Base-by-base conservation (phyloP, 129 eudicot species). In the Calendula officinalis region DNA sequence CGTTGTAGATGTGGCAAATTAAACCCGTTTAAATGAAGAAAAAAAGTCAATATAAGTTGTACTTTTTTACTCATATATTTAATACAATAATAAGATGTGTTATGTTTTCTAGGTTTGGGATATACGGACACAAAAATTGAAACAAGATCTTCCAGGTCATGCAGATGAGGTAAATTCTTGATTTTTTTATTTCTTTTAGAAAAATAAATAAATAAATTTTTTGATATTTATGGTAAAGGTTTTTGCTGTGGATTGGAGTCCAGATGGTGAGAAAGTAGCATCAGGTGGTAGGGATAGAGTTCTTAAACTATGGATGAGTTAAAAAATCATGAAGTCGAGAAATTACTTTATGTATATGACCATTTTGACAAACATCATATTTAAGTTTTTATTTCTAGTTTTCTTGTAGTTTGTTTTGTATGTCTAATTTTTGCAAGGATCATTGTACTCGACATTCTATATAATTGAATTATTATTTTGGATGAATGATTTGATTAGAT, bases 261-360 rank as follows among this genome's bases (percentile, higher is more conserved):
- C 98, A 12, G 96, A 92, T 83, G 98, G 98, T 27, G 98, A 92
- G 80, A 92, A 92, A 66, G 98, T 92, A 63, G 98, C 96, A 53
- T 92, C 96, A 11, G 98, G 98, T 7, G 98, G 98, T 43, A 86
- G 75, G 72, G 98, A 92, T 62, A 78, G 86, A 75, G 96, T 92
- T 62, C 46, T 92, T 81, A 92, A 92, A 78, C 50, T 92, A 22
- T 92, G 98, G 98, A 92, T 92, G 98, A 76, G 98, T 34, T 92
- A 84, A 81, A 45, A 10, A 39, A 47, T 50, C 64, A 54, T 53
- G 32, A 33, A 50, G 38, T 37, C n/a, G 60, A 52, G 54, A 60
- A 32, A 50, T 22, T 22, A 33, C 32, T 53, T 34, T 60, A 60
- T 42, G 59, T 54, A 68, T 52, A 60, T 46, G 72, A 46, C 56